Evolutionary conservation across 2,329 filamentous ascomycete species (phyloP).

Genomic region (Dothistroma pini): DNA sequence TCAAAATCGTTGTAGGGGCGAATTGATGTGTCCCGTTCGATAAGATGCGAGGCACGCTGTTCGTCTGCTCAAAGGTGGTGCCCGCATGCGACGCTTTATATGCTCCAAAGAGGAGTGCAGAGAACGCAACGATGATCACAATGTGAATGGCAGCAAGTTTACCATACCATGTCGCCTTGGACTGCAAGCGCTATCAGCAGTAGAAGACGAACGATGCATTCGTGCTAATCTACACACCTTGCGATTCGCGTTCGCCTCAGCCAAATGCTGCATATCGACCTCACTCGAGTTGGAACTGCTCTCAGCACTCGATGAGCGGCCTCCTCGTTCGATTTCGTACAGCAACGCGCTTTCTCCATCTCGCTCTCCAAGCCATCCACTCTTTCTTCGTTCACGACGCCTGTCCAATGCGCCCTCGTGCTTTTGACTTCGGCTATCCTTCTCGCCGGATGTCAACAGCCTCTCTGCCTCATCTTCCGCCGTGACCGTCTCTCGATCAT

Average conservation of each 20-base stretch:
- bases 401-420: conserved; percentile 12
- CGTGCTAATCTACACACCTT: conserved; percentile 29
- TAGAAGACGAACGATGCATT: not conserved
- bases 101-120: conserved; percentile 53
- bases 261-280: conserved; percentile 49
- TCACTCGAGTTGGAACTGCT: conserved; percentile 39
- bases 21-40: conserved; percentile 87
- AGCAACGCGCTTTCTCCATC: conserved; percentile 73
- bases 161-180: conserved; percentile 33
- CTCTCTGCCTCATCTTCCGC: conserved; percentile 47
- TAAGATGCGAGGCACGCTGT: conserved; percentile 32
- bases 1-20: conserved; percentile 84
- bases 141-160: conserved; percentile 41
- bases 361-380: conserved; percentile 47
- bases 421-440: conserved; percentile 11
- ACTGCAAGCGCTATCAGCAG: conserved; percentile 40
- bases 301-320: conserved; percentile 41
- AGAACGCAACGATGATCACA: conserved; percentile 51
- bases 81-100: conserved; percentile 50
- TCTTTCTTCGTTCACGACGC: conserved; percentile 26
- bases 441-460: conserved; percentile 35
- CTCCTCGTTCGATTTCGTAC: conserved; percentile 88
- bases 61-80: not conserved
- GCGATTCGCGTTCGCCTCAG: conserved; percentile 45
- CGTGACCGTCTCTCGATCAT: conserved; percentile 41